These are phyloP conservation scores for Podila horticola DNA, from an alignment of 192 early-diverging fungal species.

Conservation along the genomic window DNA sequence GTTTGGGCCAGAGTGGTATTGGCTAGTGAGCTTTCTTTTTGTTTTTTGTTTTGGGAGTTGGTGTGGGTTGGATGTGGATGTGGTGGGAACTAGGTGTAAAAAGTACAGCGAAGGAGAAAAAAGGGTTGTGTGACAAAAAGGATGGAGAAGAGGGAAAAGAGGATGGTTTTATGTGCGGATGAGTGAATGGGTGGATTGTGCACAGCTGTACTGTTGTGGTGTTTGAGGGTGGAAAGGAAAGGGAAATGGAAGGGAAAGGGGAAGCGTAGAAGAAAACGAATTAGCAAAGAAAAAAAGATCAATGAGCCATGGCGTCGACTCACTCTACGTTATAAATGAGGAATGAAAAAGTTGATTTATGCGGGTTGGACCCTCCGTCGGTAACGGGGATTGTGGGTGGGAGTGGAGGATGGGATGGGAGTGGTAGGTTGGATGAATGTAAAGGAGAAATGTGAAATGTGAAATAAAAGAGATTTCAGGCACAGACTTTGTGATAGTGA, in stretches of 20 bases:
- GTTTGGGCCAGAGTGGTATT: background rate
- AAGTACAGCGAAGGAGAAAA: background rate
- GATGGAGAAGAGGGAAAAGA: constrained; percentile 1
- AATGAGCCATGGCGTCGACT: background rate
- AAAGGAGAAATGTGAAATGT: background rate
- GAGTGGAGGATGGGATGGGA: background rate
- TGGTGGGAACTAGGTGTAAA: constrained; percentile 1
- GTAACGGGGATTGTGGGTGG: background rate
- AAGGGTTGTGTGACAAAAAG: background rate
- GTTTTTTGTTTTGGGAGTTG: background rate
- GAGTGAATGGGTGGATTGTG: background rate
- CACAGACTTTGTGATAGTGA: background rate
- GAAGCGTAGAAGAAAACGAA: background rate
- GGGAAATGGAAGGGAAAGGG: background rate
- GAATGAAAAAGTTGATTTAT: no score
- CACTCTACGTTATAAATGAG: background rate
- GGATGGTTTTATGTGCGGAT: constrained; percentile 2
- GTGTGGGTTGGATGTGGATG: background rate
- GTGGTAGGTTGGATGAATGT: background rate
- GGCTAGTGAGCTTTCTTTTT: background rate
- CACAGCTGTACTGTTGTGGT: background rate
- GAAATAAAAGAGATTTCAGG: background rate
- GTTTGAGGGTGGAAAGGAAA: constrained; percentile 1
- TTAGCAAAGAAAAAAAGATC: background rate
- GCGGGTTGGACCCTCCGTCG: no score